phyloP scores from a whole-genome alignment of 768 basidiomycete genomes.

The Epithele typhae region DNA sequence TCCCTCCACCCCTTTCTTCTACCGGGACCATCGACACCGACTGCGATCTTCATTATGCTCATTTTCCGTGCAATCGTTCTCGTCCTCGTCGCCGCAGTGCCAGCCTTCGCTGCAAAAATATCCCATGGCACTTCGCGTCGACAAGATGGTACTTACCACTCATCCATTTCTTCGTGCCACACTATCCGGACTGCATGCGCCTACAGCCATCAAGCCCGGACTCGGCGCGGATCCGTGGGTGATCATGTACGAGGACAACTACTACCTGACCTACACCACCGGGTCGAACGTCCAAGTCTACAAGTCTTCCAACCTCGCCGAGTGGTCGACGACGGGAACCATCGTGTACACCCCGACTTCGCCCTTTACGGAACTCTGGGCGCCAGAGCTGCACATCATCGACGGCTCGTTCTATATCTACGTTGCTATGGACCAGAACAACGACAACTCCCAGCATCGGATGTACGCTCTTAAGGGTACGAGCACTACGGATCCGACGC shows the following conservation, averaged over 20 bases:
- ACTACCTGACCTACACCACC: neutral
- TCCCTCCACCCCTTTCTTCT: no score
- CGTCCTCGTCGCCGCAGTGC: no score
- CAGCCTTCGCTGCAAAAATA: no score
- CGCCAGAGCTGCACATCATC: conserved; percentile 1
- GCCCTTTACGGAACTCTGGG: neutral
- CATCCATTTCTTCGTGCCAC: no score
- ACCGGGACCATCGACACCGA: no score
- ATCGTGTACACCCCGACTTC: neutral
- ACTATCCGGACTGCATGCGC: no score
- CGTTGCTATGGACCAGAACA: neutral
- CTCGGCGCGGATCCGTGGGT: neutral
- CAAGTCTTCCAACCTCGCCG: neutral
- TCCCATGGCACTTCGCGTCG: no score
- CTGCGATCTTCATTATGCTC: no score
- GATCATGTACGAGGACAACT: neutral
- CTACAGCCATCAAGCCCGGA: neutral
- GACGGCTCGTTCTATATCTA: conserved; percentile 2
- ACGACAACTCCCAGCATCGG: neutral
- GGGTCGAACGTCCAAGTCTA: neutral
- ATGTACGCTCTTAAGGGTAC: neutral
- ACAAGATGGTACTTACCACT: no score
- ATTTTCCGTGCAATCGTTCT: no score
- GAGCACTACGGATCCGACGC: conserved; percentile 1
- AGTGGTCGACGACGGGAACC: neutral